These are phyloP conservation scores for Arctium minus DNA, from an alignment of 129 eudicot species.

Conservation along the genomic window DNA sequence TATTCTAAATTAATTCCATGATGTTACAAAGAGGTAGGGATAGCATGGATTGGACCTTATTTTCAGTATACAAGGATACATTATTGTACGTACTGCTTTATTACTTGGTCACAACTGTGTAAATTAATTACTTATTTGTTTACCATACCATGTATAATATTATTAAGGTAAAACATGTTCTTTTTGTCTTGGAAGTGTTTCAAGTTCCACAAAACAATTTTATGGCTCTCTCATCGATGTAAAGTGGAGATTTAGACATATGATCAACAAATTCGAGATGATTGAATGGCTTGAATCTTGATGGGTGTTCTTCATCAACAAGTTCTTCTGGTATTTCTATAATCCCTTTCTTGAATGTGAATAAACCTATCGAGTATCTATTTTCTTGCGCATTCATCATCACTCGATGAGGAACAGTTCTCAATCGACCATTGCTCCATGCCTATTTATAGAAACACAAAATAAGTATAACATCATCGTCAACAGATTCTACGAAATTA, in stretches of 20 bases:
- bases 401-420: slow-evolving; percentile 8
- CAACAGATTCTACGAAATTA: not conserved
- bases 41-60: not conserved
- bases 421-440: slow-evolving; percentile 16
- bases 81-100: not conserved
- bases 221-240: not conserved
- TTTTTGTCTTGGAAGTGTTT: not conserved
- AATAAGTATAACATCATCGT: not conserved
- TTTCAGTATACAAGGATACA: not conserved
- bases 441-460: not conserved
- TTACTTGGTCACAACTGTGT: not conserved
- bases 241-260: not conserved
- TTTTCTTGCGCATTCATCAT: not conserved
- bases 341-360: slow-evolving; percentile 1
- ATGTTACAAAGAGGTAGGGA: not conserved
- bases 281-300: not conserved
- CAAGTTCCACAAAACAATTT: not conserved
- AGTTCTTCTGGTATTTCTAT: not conserved
- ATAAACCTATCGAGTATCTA: not conserved
- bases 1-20: not conserved
- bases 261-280: not conserved
- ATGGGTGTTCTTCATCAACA: slow-evolving; percentile 13
- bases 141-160: not conserved
- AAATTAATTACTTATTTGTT: not conserved
- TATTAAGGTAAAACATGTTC: not conserved